Base-by-base conservation (phyloP, 2,329 filamentous ascomycete species). In the Phyllosticta capitalensis region DNA sequence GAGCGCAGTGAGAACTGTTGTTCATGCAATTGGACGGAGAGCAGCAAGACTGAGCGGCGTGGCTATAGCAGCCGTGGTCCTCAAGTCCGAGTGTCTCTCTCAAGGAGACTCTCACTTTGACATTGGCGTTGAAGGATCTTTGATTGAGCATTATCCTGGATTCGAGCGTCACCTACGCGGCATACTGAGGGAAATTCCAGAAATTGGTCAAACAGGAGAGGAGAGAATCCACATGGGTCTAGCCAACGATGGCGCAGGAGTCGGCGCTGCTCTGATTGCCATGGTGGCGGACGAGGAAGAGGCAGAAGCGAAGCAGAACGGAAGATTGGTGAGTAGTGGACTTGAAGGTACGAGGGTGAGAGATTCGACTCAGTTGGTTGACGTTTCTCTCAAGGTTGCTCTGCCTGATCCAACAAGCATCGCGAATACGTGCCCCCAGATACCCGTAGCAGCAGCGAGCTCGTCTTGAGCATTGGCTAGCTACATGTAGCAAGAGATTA, bases 251-350 rank as follows among this genome's bases (percentile, higher is more conserved):
- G 94, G 94, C 54, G 94, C 89, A 64, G 94, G 90, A 64, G 89
- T 96, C n/a, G 94, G 94, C 56, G 94, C 94, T 3, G 94, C 94
- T 45, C 77, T 99, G 66, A 97, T 96, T 74, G 94, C 94, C 56
- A 82, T 96, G 56, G 89, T 96, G 21, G 92, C 92, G 1, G 88
- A 88, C 2, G 78, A 81, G 67, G 51, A 59, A 22, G 54, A 33
- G 14, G 22, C 17, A 52, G 38, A 26, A 9, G 5, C 19, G n/a
- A n/a, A n/a, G 14, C 17, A 45, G 7, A 7, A n/a, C n/a, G 38
- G n/a, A 7, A 45, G 38, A 45, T n/a, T 45, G 14, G 38, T 45
- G n/a, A 45, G 38, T 45, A 17, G 38, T 7, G 38, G 17, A 45
- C 5, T 45, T 45, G 38, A n/a, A 45, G n/a, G 14, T 14, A 14